phyloP scores from a whole-genome alignment of 495 filamentous ascomycete genomes.

The Amphirosellinia nigrospora region DNA sequence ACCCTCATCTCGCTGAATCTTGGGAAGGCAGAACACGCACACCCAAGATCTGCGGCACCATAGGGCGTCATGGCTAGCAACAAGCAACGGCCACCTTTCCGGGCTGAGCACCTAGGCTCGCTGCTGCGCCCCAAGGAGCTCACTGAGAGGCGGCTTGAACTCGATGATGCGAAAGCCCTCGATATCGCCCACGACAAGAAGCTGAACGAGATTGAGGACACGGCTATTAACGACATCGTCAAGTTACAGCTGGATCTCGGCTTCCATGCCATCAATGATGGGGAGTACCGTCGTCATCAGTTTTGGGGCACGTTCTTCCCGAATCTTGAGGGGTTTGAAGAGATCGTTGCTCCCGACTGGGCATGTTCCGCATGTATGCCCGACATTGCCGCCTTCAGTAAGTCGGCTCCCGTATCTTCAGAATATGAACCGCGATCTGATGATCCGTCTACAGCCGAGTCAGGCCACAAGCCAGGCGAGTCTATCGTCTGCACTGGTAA shows the following conservation, averaged over 20 bases:
- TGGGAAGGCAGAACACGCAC: neutral
- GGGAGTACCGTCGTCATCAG: constrained; percentile 68
- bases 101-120: constrained; percentile 76
- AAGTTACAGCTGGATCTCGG: constrained; percentile 67
- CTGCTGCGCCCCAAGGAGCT: constrained; percentile 69
- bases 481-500: constrained; percentile 70
- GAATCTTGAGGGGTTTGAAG: constrained; percentile 68
- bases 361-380: constrained; percentile 69
- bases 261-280: constrained; percentile 68
- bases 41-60: neutral
- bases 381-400: constrained; percentile 71
- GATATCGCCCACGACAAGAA: constrained; percentile 43
- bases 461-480: constrained; percentile 69
- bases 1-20: neutral
- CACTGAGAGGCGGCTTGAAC: constrained; percentile 57
- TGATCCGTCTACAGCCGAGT: constrained; percentile 49
- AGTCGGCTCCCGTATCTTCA: constrained; percentile 15
- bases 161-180: constrained; percentile 49
- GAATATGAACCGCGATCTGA: constrained; percentile 12
- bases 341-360: constrained; percentile 61
- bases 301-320: constrained; percentile 69
- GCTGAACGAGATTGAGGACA: constrained; percentile 59
- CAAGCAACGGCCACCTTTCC: constrained; percentile 69
- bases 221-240: constrained; percentile 66
- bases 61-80: constrained; percentile 36